Evolutionary conservation across 192 early-diverging fungal species (phyloP), one percentile per base, ranked within the genome.

Genomic region (Paraglomus brasilianum): DNA sequence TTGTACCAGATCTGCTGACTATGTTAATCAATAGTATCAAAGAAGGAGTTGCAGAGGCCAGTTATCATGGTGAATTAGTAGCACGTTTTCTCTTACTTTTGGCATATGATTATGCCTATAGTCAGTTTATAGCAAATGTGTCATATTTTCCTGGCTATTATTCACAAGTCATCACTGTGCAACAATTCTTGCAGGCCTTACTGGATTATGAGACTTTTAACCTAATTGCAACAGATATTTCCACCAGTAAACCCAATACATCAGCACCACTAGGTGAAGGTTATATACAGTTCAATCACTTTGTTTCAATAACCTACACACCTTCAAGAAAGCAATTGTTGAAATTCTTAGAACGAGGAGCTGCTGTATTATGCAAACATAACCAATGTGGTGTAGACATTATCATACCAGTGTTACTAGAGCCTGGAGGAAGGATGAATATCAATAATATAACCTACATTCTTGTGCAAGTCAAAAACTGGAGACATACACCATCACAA

Each of bases 401-500:
- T 7, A 59, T 59, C 6, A 59, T 59, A 59, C 38, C 57, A 41
- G n/a, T 59, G n/a, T 17, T 59, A 41, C 4, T 13, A 41, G 57
- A 59, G 19, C 30, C 30, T 30, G 30, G 3, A 30, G 30, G 30
- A 30, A 59, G 39, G 36, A 6, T 10, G 38, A 59, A n/a, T 41
- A 22, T 41, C 11, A 41, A 59, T 59, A 36, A 38, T 13, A 40
- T 59, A 41, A 41, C 24, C 11, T 59, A 59, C 38, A 40, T 59
- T 17, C 38, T 59, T 41, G 42, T 59, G 15, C 36, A 59, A 59
- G 36, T 59, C n/a, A 59, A 59, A 59, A 59, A 59, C 42, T 59
- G 10, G 36, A 5, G 38, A 15, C 38, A 8, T n/a, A 59, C 57
- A 13, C 13, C 36, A 41, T 59, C 2, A 13, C 30, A 30, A 30